Base-by-base conservation (phyloP, 495 filamentous ascomycete species). In the Penicillium cosmopolitanum region DNA sequence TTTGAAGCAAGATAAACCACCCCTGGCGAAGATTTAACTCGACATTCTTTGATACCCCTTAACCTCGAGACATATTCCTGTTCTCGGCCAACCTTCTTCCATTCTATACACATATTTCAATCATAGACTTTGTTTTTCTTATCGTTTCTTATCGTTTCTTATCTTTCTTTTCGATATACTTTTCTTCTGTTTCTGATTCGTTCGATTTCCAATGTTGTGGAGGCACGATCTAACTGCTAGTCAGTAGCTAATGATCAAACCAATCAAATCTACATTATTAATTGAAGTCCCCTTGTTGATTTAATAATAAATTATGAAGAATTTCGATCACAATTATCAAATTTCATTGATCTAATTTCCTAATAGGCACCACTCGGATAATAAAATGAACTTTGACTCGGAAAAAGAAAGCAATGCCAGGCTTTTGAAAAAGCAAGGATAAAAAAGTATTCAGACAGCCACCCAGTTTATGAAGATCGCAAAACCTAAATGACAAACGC, bases 1-100 rank as follows among this genome's bases (percentile, higher is more conserved):
- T 23, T 67, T 80, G 57, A 76, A 75, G 65, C 77, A 80, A 52
- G 74, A 80, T 25, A 74, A 77, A 53, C 68, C 69, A 11, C 70
- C 74, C 56, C 55, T 68, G 23, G 66, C 76, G 6, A 78, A 78
- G 76, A 73, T 78, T n/a, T 78, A 70, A 46, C 51, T 19, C 12
- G 6, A n/a, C 47, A 48, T 42, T 12, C 23, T 16, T 6, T 15
- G 56, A 65, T 63, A 60, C 66, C 63, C 58, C 15, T 50, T 43
- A n/a, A 28, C 21, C 16, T 25, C 19, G 44, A 25, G 44, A 21
- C 18, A 48, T 42, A n/a, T 44, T 43, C 19, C 18, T 11, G 36
- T 16, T 36, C 7, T 53, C 46, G 50, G 34, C 21, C 36, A 8
- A 23, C 19, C 48, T 42, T 52, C 42, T 52, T 56, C 19, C 7